A percentile compares a stretch with the other conserved stretches of the same genome.
Evolutionary conservation across 352 stramenopile species (phyloP).

Genomic region (Phytophthora colocasiae): DNA sequence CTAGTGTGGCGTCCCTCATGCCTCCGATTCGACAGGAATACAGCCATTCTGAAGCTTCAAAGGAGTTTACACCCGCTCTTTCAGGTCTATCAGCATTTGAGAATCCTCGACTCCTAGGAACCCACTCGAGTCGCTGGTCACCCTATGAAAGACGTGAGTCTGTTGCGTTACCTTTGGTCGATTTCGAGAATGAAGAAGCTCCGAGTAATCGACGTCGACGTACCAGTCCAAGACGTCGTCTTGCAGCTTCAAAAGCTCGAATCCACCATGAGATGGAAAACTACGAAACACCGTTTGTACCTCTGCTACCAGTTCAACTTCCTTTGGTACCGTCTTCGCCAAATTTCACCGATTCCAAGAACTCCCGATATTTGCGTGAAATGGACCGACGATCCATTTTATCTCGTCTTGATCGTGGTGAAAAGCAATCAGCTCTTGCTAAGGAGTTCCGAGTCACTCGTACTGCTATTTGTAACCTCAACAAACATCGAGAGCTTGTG

Average conservation of each 20-base stretch:
- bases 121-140: constrained; percentile 20
- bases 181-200: constrained; percentile 6
- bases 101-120: background rate
- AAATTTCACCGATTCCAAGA: constrained; percentile 20
- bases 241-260: constrained; percentile 30
- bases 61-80: background rate
- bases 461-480: constrained; percentile 66
- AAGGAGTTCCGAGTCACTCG: constrained; percentile 70
- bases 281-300: too few species aligned
- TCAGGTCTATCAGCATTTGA: constrained; percentile 18
- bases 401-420: constrained; percentile 43
- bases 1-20: constrained; percentile 30
- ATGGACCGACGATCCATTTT: constrained; percentile 60
- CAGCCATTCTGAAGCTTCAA: constrained; percentile 1
- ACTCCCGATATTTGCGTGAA: constrained; percentile 52
- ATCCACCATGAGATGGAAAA: constrained; percentile 6
- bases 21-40: background rate
- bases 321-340: background rate
- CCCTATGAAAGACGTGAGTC: constrained; percentile 16
- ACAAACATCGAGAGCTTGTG: constrained; percentile 52
- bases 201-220: constrained; percentile 17
- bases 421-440: constrained; percentile 57
- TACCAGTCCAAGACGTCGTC: constrained; percentile 28
- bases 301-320: background rate
- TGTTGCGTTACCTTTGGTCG: constrained; percentile 5